Base-by-base conservation (phyloP, 164 flowering plant species). In the Piper longum region DNA sequence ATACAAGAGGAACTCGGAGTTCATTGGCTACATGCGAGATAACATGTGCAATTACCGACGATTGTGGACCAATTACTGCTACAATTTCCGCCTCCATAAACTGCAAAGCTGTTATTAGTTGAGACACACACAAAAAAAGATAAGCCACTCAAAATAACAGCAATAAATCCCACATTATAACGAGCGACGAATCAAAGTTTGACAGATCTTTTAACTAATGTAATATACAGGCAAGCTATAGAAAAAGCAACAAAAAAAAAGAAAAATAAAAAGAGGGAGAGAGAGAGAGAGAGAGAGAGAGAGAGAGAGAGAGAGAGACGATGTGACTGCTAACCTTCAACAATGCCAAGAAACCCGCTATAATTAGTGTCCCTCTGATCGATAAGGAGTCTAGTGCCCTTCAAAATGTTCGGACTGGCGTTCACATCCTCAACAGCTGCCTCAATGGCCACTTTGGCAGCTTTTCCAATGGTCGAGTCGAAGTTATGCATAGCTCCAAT, bases 371-470 rank as follows among this genome's bases (percentile, higher is more conserved):
- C 79, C 41, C 66, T 73, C 83, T 79, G 74, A 11, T 54, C 61
- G 18, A 95, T 17, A 54, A 4, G 64, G 39, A 95, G 81, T 62
- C 78, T 74, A 3, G 87, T 79, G 44, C 89, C 95, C n/a, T 42
- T 70, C 36, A 95, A 96, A 69, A 91, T 69, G 68, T 71, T 74
- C 6, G 84, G 74, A 71, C 87, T 67, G 43, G 85, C 62, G 64
- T 95, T 95, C 16, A 95, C 87, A 80, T 95, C 99, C 56, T 86
- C 74, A 48, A 89, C 79, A 43, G 97, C 99, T 63, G 82, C 81
- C 57, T 80, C 77, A 62, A 95, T 87, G 5, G 97, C 98, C 69
- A 86, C 71, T 74, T 85, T 83, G 14, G 97, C 96, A 39, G 82
- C 93, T 76, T 73, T 81, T 19, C 98, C 99, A 54, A 91, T 87